Evolutionary conservation across 768 basidiomycete genomes (phyloP), one percentile per base, ranked within the genome.

Genomic region (Auriscalpium microsporum): DNA sequence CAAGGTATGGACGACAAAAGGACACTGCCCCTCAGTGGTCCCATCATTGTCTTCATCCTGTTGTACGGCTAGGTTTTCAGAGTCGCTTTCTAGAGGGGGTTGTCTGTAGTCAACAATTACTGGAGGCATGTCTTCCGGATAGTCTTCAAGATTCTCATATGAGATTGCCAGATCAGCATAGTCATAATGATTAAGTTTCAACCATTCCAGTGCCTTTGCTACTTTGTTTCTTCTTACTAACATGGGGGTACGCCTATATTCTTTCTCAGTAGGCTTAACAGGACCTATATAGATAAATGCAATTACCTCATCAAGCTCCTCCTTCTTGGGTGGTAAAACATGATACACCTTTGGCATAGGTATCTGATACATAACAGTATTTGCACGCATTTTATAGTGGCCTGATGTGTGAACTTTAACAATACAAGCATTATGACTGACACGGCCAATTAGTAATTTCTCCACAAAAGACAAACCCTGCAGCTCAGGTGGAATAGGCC

Each of bases 1-100:
- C 0, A 77, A 14, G 1, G 70, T 70, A 65, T 75, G 71, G 4
- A 75, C 73, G 11, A 64, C 62, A 56, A 75, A 74, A 0, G 72
- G 63, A 59, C 73, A 75, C 2, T 56, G 48, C 0, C 73, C 74
- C 8, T 59, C 56, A 13, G 53, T 40, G 2, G 62, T 62, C 13
- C 72, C 70, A n/a, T 66, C 62, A 13, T 73, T 68, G 2, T 59
- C 60, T 5, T 65, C 63, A 17, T 73, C 69, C 7, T 5, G 28
- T 57, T 63, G 47, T 1, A 63, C 58, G 48, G 67, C 68, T 10
- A 34, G 13, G 5, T 23, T n/a, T 19, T 56, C 45, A 38, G 50
- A 48, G 8, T 34, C 33, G 0, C 28, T 28, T 28, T 28, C 28
- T 28, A 28, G 28, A 35, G 16, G 5, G 49, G 13, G 36, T 56